Base-by-base conservation (phyloP, 2,329 filamentous ascomycete species). In the Pseudodiploospora longispora region DNA sequence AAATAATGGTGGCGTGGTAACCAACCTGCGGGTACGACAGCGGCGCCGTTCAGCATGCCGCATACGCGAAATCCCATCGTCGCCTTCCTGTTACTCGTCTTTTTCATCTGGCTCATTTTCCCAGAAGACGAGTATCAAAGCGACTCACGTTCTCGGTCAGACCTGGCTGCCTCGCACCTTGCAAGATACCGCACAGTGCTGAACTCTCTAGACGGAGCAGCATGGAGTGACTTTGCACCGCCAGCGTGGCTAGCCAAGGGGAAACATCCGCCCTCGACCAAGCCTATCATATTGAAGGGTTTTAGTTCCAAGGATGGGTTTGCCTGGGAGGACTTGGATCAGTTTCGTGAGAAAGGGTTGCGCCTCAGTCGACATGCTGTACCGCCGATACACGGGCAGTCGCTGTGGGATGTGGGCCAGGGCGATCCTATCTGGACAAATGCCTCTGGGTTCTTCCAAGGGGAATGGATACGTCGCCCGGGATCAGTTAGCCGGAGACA, bases 241-340 rank as follows among this genome's bases (percentile, higher is more conserved):
- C 59, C 54, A 7, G 46, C 52, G 35, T 55, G 52, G 35, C 50
- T 50, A 42, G 54, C 52, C 27, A 57, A 61, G 10, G 54, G 53
- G 19, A 52, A 47, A 10, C 47, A 50, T 27, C 51, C 50, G 38
- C 38, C 52, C 8, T 37, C 29, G 27, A 55, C 37, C 19, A 67
- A 64, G 27, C 82, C 74, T 49, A 65, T 89, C 47, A 87, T 88
- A 54, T 68, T 95, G 41, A 86, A 86, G 3, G 91, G 91, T 1
- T 82, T 94, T 49, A 77, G 85, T 40, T 68, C 79, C 38, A 75
- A 80, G 19, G 85, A 95, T 64, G 80, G 76, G 4, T 87, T 86
- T 62, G 83, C 79, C 2, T 96, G 90, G 90, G 76, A 82, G 31
- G 73, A 88, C 46, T 68, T 96, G 27, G 69, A 70, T 0, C 65